Evolutionary conservation across 169 alveolate species (phyloP), one percentile per base, ranked within the genome.

Genomic region (Cryptosporidium viatorum): DNA sequence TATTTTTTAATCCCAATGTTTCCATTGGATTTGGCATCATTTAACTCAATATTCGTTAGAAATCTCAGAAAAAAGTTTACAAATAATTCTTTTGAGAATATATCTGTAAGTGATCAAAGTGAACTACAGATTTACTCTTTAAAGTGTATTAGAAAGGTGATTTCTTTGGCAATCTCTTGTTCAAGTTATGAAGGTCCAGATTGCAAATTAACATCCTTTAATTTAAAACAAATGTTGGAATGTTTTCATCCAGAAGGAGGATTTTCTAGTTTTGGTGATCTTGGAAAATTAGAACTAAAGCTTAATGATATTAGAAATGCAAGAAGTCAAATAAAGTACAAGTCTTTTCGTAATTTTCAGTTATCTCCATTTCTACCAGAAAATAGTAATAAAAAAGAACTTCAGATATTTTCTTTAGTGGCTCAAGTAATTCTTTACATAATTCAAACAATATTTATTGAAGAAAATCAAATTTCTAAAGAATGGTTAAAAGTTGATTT

Each of bases 181-280:
- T 52, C 86, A 16, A 55, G 86, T 39, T 73, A 73, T 35, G 86
- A 73, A 33, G 86, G 86, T 7, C 86, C 86, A 37, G 86, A 58
- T n/a, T 73, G 86, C 26, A 73, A 59, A 21, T 58, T 73, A 9
- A 37, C 85, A 4, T 33, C 86, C n/a, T 33, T 52, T 39, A 73
- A 73, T 73, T 21, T 67, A 26, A 26, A n/a, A 21, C 67, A 55
- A 55, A 26, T 55, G 67, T 23, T 55, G 35, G 67, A 55, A 7
- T 9, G 35, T 12, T 23, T 55, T 12, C 67, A 55, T 0, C 35
- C 67, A 21, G 3, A 26, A 7, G 35, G 21, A 1, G 35, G 21
- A 23, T 29, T 23, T 0, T 39, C 48, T 33, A n/a, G 18, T 59
- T 26, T 26, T 59, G 33, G 29, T 29, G 43, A n/a, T 29, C 51